Percentiles rank a stretch among this genome's conserved stretches.
These are phyloP conservation scores for Sistotremastrum suecicum DNA, from an alignment of 768 basidiomycete species.

Conservation along the genomic window DNA sequence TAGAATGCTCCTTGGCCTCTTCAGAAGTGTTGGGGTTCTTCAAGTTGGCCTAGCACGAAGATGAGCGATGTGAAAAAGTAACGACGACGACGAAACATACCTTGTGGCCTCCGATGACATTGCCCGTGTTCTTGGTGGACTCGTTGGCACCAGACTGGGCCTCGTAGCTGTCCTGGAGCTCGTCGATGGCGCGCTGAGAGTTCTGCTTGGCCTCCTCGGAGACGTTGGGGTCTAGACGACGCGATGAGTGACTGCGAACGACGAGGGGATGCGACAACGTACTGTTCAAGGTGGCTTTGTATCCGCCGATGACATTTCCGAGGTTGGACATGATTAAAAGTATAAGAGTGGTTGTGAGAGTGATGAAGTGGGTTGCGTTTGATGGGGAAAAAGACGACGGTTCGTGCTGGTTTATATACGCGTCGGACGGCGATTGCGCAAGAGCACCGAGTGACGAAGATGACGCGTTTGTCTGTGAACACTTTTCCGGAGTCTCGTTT, in stretches of 20 bases:
- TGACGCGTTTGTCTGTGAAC: too few relatives aligned
- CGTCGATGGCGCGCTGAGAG: too few relatives aligned
- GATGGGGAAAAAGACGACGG: too few relatives aligned
- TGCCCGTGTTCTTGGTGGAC: background rate
- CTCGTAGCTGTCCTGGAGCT: too few relatives aligned
- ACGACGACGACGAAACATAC: background rate
- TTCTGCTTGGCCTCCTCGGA: too few relatives aligned
- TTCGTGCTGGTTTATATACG: too few relatives aligned
- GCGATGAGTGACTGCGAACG: background rate
- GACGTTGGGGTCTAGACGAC: background rate
- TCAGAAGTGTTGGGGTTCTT: conserved; percentile 18
- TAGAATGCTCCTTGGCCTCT: conserved; percentile 18
- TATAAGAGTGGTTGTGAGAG: too few relatives aligned
- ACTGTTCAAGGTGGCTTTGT: conserved; percentile 3
- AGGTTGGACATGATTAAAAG: too few relatives aligned
- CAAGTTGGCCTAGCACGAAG: conserved; percentile 11
- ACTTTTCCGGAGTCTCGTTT: too few relatives aligned
- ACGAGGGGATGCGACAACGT: background rate
- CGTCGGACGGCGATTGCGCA: too few relatives aligned
- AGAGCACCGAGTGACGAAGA: too few relatives aligned
- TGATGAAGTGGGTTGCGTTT: too few relatives aligned
- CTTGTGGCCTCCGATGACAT: background rate
- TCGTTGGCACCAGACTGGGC: background rate
- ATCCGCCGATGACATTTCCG: conserved; percentile 7
- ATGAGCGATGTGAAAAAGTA: background rate